phyloP scores from a whole-genome alignment of 495 filamentous ascomycete genomes.

The Articulospora tetracladia region DNA sequence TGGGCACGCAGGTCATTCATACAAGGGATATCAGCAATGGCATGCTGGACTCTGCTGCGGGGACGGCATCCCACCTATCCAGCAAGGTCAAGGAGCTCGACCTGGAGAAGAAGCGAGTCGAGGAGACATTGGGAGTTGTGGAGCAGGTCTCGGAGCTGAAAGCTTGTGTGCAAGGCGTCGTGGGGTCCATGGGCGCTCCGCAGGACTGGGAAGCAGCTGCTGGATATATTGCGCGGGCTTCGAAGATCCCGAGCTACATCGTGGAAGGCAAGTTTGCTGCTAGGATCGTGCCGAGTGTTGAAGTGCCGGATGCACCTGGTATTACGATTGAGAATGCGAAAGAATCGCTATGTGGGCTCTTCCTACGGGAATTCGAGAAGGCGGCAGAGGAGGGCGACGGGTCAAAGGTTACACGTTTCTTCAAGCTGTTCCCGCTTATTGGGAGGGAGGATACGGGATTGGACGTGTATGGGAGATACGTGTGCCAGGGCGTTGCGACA shows the following conservation, averaged over 20 bases:
- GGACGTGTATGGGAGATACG: conserved; percentile 92
- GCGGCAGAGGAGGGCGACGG: conserved; percentile 82
- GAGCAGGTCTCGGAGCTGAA: conserved; percentile 96
- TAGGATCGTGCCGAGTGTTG: conserved; percentile 88
- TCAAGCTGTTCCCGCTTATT: conserved; percentile 96
- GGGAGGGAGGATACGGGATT: conserved; percentile 84
- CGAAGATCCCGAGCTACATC: conserved; percentile 73
- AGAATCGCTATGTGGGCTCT: conserved; percentile 82
- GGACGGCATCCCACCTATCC: conserved; percentile 83
- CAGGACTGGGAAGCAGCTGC: conserved; percentile 99
- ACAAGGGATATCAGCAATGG: conserved; percentile 80
- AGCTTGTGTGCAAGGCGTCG: conserved; percentile 90
- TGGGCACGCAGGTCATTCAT: conserved; percentile 83
- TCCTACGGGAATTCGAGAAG: conserved; percentile 92
- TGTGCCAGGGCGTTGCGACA: conserved; percentile 86
- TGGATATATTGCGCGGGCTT: conserved; percentile 78
- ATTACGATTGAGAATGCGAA: conserved; percentile 83
- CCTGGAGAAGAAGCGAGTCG: conserved; percentile 83
- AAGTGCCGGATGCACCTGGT: conserved; percentile 86
- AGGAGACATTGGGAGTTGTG: conserved; percentile 84
- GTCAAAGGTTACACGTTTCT: conserved; percentile 87
- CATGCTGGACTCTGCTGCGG: conserved; percentile 80
- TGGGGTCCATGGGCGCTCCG: conserved; percentile 92
- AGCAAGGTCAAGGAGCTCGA: conserved; percentile 81
- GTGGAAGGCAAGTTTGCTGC: conserved; percentile 84